Evolutionary conservation across 179 eudicot species (phyloP), one percentile per base, ranked within the genome.

Genomic region (Amaranthus tricolor): DNA sequence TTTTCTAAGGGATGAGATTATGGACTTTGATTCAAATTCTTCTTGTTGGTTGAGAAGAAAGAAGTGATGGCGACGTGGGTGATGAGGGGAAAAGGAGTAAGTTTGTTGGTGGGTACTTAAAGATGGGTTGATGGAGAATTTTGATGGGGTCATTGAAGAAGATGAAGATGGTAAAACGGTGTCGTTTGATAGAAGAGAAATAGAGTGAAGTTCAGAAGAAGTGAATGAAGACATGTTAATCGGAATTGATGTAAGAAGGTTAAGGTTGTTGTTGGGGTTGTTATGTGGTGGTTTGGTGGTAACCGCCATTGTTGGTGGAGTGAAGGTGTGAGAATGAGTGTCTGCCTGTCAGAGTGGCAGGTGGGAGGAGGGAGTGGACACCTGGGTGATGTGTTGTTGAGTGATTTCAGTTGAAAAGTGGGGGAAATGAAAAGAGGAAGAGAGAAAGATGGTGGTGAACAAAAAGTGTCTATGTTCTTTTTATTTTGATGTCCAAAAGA

Each of bases 221-320:
- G 79, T 31, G 63, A 80, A 73, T n/a, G 82, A 49, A 10, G 82
- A 70, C 79, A 80, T 75, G 76, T 80, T 75, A 5, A 75, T 66
- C 68, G 76, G 44, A 20, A 31, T 47, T 66, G 72, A 19, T 47
- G 57, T 17, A 68, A 71, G 71, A 69, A 57, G 53, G 4, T 72
- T 10, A 21, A 19, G 72, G 49, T 21, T 62, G 66, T 74, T 67
- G 14, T 31, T 56, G 40, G 40, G 58, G 58, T 68, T 0, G 47
- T 11, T 45, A 10, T 14, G 62, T 5, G 59, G 47, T 68, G 56
- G 45, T 20, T 67, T 17, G 21, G 45, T 66, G 54, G 48, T 53
- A 14, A 58, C 43, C 47, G 72, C 76, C 76, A 72, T 78, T 14
- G 45, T 19, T 15, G 59, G 58, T 47, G 62, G 12, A 13, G 43